A percentile compares a stretch with the other conserved stretches of the same genome.
Conservation (phyloP, 192 early-diverging fungal species). For the Borealophlyctis nickersoniae region DNA sequence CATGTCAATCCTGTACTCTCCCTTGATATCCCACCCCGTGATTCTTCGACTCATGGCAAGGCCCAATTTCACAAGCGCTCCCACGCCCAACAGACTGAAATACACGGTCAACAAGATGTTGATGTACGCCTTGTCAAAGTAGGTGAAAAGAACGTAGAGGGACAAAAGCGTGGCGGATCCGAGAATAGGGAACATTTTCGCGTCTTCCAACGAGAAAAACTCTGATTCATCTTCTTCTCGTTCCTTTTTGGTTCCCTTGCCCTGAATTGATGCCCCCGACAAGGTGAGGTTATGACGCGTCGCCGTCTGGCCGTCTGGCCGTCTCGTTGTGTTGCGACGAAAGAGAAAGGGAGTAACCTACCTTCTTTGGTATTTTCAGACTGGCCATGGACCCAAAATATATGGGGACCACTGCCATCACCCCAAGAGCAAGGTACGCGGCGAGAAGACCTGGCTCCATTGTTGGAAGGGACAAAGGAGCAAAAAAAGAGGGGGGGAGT, state of each 20-base stretch:
- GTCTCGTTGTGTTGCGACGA: not conserved
- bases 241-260: constrained; percentile 21
- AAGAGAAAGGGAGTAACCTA: not conserved
- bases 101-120: constrained; percentile 80
- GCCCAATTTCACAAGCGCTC: constrained; percentile 64
- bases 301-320: not conserved
- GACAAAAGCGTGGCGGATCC: constrained; percentile 78
- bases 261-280: not conserved
- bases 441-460: constrained; percentile 54
- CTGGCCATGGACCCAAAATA: constrained; percentile 77
- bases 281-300: constrained; percentile 3
- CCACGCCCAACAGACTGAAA: constrained; percentile 76
- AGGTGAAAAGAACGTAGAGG: constrained; percentile 86
- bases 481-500: too few species aligned
- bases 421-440: constrained; percentile 81
- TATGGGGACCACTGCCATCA: constrained; percentile 87
- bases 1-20: constrained; percentile 69
- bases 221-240: constrained; percentile 70
- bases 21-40: constrained; percentile 57
- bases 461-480: too few species aligned
- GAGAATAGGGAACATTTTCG: constrained; percentile 89
- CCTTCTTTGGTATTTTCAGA: constrained; percentile 33
- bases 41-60: constrained; percentile 50
- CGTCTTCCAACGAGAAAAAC: constrained; percentile 80
- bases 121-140: constrained; percentile 78